Conservation (phyloP, 257 asterid genomes). For the Leptodermis oblonga region DNA sequence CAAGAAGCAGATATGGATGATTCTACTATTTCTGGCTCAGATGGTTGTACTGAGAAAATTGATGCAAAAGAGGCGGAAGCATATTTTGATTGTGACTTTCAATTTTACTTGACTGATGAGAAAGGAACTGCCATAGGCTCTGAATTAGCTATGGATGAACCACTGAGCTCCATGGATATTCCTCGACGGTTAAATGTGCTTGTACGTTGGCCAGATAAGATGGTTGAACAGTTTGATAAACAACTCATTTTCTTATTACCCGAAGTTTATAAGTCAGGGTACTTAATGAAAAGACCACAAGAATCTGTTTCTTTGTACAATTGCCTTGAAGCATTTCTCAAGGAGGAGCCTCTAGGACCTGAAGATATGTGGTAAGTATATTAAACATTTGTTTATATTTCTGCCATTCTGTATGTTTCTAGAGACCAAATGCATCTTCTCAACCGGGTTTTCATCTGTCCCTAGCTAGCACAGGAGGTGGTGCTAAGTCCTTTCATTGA, state of each 20-base stretch:
- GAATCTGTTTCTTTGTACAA: slow-evolving; percentile 80
- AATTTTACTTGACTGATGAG: slow-evolving; percentile 62
- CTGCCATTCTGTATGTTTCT: not conserved
- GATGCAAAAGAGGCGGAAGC: slow-evolving; percentile 40
- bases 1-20: slow-evolving; percentile 36
- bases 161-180: slow-evolving; percentile 32
- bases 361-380: slow-evolving; percentile 96
- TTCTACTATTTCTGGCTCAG: slow-evolving; percentile 29
- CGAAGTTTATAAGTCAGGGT: slow-evolving; percentile 70
- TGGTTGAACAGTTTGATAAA: slow-evolving; percentile 41
- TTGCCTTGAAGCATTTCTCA: slow-evolving; percentile 91
- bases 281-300: slow-evolving; percentile 59
- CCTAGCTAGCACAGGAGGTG: not conserved
- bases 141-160: slow-evolving; percentile 56
- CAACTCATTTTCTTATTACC: slow-evolving; percentile 58
- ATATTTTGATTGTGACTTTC: slow-evolving; percentile 40
- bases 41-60: slow-evolving; percentile 29
- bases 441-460: not conserved
- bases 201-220: slow-evolving; percentile 67
- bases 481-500: not conserved
- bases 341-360: slow-evolving; percentile 99
- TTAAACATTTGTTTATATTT: slow-evolving; percentile 13
- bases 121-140: slow-evolving; percentile 44
- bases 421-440: not conserved
- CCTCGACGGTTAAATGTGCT: slow-evolving; percentile 56